A percentile compares a stretch with the other conserved stretches of the same genome.
Conservation (phyloP, 257 asterid genomes). For the Eustoma russellianum region DNA sequence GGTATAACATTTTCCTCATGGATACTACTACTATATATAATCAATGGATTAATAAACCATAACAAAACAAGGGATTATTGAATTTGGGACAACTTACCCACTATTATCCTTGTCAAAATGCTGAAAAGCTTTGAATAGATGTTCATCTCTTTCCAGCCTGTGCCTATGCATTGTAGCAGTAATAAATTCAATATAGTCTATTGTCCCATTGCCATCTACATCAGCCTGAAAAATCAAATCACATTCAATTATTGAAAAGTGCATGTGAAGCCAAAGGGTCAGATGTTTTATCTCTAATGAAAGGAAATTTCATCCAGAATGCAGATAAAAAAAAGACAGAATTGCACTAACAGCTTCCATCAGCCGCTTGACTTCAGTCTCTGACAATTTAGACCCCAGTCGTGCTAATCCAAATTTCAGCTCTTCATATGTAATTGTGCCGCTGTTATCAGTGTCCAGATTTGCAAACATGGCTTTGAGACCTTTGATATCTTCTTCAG, state of each 20-base stretch:
- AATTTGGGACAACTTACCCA: constrained; percentile 44
- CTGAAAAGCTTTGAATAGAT: constrained; percentile 69
- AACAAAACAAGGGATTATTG: too few species aligned
- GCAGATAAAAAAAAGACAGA: not conserved
- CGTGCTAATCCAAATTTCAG: constrained; percentile 77
- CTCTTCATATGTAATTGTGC: constrained; percentile 84
- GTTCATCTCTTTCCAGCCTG: constrained; percentile 82
- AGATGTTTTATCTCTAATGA: not conserved
- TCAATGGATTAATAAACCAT: too few species aligned
- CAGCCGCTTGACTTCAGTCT: constrained; percentile 72
- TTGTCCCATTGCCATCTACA: constrained; percentile 91
- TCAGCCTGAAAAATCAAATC: constrained; percentile 60
- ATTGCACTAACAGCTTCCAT: constrained; percentile 77
- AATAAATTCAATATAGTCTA: constrained; percentile 82
- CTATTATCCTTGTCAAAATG: constrained; percentile 78
- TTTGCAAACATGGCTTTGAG: constrained; percentile 66
- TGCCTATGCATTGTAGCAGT: constrained; percentile 97
- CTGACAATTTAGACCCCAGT: constrained; percentile 75
- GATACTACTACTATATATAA: too few species aligned
- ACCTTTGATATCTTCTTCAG: constrained; percentile 91
- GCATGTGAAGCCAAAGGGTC: not conserved
- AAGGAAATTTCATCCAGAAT: too few species aligned
- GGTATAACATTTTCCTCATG: too few species aligned
- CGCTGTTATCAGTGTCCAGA: constrained; percentile 76
- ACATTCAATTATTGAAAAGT: constrained; percentile 3